phyloP scores from a whole-genome alignment of 1,284 basidiomycete genomes.

The Blastosporella zonata region DNA sequence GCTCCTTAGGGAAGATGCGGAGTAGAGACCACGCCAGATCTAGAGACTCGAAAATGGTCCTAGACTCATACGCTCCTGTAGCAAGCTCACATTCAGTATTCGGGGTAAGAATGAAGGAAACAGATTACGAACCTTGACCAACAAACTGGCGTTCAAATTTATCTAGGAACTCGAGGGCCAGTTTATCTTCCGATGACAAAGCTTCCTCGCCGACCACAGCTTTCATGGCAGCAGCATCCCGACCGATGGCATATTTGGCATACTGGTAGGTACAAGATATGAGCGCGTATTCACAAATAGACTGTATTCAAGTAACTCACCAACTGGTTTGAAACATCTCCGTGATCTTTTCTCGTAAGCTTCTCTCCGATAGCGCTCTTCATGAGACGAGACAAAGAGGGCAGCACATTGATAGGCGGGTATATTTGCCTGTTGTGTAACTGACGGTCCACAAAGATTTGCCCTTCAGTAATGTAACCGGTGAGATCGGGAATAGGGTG shows the following conservation, averaged over 20 bases:
- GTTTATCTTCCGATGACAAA: constrained; percentile 89
- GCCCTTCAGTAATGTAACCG: constrained; percentile 98
- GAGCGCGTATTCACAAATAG: constrained; percentile 15
- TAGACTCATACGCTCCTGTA: constrained; percentile 88
- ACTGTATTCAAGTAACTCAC: constrained; percentile 42
- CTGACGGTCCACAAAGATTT: constrained; percentile 98
- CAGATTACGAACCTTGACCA: constrained; percentile 69
- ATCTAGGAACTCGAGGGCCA: constrained; percentile 90
- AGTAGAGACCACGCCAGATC: constrained; percentile 97
- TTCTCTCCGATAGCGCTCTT: constrained; percentile 99
- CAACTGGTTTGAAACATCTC: constrained; percentile 97
- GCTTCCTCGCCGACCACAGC: constrained; percentile 99
- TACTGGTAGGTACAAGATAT: constrained; percentile 51
- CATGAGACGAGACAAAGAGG: constrained; percentile 98
- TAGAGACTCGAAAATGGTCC: constrained; percentile 96
- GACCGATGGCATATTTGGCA: constrained; percentile 95
- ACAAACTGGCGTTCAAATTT: constrained; percentile 96
- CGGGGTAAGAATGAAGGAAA: constrained; percentile 6
- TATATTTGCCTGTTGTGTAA: constrained; percentile 96
- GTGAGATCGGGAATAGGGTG: constrained; percentile 99
- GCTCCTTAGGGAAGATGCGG: constrained; percentile 98
- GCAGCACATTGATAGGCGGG: constrained; percentile 99
- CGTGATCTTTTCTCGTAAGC: constrained; percentile 96
- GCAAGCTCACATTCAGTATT: constrained; percentile 11
- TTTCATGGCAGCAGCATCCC: constrained; percentile 98